Conservation (phyloP, 768 basidiomycete species). For the Mycena filopes region DNA sequence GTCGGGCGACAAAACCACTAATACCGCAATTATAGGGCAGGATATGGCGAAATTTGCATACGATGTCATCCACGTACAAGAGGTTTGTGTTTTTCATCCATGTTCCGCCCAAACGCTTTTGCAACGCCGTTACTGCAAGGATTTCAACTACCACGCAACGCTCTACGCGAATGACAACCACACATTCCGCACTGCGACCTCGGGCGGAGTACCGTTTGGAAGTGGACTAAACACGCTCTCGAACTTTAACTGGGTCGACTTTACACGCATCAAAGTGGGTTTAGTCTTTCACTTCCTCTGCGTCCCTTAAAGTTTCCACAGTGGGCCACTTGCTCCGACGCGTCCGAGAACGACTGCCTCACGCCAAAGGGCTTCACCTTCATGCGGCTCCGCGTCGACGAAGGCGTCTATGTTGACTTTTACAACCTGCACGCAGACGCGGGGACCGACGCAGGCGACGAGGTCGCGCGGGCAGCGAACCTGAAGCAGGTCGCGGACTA, state of each 20-base stretch:
- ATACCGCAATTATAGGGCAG: conserved; percentile 24
- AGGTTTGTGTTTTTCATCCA: conserved; percentile 10
- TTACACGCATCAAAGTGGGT: conserved; percentile 39
- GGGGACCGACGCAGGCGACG: conserved; percentile 45
- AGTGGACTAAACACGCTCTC: conserved; percentile 51
- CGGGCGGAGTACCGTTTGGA: conserved; percentile 48
- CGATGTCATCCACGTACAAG: conserved; percentile 31
- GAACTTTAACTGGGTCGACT: conserved; percentile 46
- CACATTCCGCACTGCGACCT: conserved; percentile 49
- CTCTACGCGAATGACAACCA: conserved; percentile 49
- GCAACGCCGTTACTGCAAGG: conserved; percentile 28
- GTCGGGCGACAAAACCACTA: conserved; percentile 24
- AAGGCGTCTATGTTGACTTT: conserved; percentile 47
- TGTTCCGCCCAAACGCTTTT: too few relatives aligned
- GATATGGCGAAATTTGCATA: conserved; percentile 20
- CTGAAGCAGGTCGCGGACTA: conserved; percentile 45
- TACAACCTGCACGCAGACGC: conserved; percentile 54
- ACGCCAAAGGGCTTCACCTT: conserved; percentile 54
- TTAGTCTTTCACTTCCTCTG: too few relatives aligned
- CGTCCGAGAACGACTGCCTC: conserved; percentile 47
- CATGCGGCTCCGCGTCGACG: conserved; percentile 44
- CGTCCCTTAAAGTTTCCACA: too few relatives aligned
- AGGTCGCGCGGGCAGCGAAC: conserved; percentile 44
- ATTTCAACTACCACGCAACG: conserved; percentile 52
- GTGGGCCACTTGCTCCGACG: conserved; percentile 30